Conservation (phyloP, 208 protist species). For the Acanthamoeba rhysodes region DNA sequence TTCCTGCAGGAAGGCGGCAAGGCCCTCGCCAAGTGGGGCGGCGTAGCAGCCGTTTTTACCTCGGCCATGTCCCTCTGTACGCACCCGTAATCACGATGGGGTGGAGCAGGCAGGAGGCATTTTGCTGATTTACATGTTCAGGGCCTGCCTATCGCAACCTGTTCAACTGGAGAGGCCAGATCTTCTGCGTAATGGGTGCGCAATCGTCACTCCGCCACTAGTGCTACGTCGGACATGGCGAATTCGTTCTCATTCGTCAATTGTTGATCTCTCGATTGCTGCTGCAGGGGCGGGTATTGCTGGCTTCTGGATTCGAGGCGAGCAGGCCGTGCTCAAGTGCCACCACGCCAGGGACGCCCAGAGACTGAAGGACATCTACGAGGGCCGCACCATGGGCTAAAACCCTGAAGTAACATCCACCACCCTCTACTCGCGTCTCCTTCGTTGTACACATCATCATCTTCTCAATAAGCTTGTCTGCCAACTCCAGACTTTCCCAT, state of each 20-base stretch:
- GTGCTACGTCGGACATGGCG: background rate
- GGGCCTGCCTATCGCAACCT: constrained; percentile 10
- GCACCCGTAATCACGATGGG: background rate
- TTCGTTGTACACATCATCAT: background rate
- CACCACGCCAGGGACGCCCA: constrained; percentile 41
- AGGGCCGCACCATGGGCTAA: background rate
- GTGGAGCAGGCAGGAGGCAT: no score
- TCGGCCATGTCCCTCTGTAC: constrained; percentile 39
- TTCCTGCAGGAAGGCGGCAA: constrained; percentile 12
- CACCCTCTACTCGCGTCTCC: background rate
- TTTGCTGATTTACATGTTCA: background rate
- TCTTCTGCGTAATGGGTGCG: constrained; percentile 57
- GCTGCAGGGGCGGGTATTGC: constrained; percentile 28
- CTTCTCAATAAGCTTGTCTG: background rate
- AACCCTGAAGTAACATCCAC: background rate
- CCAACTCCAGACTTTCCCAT: background rate
- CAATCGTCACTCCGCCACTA: background rate
- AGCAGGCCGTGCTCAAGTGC: constrained; percentile 39
- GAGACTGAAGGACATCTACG: constrained; percentile 29
- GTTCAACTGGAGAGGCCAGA: constrained; percentile 61
- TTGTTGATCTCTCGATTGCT: background rate
- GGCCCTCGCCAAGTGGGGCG: background rate
- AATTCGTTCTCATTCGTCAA: no score
- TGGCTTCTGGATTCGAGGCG: constrained; percentile 47
- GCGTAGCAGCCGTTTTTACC: background rate